Evolutionary conservation across 352 stramenopile species (phyloP).

Genomic region (Aphanomyces cochlioides): DNA sequence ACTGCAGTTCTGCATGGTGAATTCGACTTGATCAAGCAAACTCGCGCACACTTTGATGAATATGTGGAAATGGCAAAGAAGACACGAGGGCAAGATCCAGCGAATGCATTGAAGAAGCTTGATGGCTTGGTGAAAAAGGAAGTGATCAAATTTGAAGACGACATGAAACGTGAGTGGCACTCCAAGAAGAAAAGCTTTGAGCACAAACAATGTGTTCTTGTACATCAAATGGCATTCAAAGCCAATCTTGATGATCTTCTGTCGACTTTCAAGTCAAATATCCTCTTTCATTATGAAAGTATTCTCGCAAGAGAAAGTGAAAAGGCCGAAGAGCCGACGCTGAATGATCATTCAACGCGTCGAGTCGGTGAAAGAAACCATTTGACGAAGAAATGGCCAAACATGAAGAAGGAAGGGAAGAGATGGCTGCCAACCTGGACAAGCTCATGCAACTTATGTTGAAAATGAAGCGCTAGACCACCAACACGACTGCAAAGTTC

Average conservation of each 20-base stretch:
- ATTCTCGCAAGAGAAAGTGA: not conserved
- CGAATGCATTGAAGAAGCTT: not conserved
- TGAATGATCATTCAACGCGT: no score
- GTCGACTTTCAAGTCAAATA: not conserved
- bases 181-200: not conserved
- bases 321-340: not conserved
- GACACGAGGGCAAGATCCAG: conserved; percentile 5
- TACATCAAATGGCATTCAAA: conserved; percentile 9
- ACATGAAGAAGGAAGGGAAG: conserved; percentile 1
- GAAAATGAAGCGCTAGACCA: no score
- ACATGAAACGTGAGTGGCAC: not conserved
- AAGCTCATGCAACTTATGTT: not conserved
- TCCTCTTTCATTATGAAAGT: no score
- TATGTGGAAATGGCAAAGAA: conserved; percentile 5
- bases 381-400: no score
- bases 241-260: not conserved
- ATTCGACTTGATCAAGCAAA: not conserved
- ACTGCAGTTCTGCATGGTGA: not conserved
- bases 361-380: no score
- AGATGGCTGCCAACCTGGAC: not conserved
- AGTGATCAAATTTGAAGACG: conserved; percentile 1
- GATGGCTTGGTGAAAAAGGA: conserved; percentile 9
- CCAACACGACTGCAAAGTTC: no score
- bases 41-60: not conserved
- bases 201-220: conserved; percentile 2